phyloP scores from a whole-genome alignment of 352 stramenopile species.

The Thraustotheca clavata region DNA sequence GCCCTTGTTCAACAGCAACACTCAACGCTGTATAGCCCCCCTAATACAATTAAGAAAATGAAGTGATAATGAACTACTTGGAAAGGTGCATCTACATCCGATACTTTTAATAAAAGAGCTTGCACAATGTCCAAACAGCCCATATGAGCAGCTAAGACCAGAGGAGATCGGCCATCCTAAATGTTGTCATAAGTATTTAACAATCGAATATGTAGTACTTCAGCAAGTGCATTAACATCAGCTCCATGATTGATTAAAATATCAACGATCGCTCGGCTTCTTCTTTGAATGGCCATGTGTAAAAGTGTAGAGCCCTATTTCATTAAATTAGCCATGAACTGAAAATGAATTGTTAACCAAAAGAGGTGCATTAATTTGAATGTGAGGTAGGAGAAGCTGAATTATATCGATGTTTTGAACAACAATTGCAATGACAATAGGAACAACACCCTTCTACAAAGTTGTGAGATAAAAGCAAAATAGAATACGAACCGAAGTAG shows the following conservation, averaged over 20 bases:
- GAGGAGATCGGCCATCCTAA: background rate
- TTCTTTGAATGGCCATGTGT: background rate
- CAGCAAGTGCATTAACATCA: background rate
- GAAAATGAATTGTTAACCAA: background rate
- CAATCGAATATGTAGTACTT: no score
- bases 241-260: background rate
- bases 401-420: background rate
- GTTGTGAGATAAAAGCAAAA: background rate
- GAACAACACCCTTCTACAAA: background rate
- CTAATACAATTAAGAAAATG: background rate
- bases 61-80: background rate
- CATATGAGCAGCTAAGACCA: background rate
- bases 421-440: constrained; percentile 6
- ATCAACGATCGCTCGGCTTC: background rate
- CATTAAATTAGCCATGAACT: background rate
- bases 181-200: no score
- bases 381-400: background rate
- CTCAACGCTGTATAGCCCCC: background rate
- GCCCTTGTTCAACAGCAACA: background rate
- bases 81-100: background rate
- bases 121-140: background rate
- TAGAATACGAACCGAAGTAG: background rate
- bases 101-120: background rate
- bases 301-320: background rate
- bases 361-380: background rate